Conservation (phyloP, 163 green algal species). For the Scenedesmus sp. region DNA sequence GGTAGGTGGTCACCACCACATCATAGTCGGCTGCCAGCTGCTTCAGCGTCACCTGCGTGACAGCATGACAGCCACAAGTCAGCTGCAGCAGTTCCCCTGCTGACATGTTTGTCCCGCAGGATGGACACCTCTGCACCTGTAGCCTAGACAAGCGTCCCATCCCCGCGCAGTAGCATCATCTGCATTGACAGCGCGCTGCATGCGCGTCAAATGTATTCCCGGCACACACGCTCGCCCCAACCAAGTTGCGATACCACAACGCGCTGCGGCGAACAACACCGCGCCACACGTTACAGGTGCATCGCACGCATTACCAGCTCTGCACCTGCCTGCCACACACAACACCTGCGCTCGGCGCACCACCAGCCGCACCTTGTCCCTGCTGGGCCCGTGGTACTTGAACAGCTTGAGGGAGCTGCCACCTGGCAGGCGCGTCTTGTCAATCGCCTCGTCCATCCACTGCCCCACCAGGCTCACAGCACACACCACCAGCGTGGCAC, state of each 20-base stretch:
- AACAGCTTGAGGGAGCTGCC: background rate
- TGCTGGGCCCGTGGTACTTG: background rate
- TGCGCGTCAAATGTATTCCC: too few species aligned
- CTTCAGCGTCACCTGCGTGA: background rate
- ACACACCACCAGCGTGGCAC: conserved; percentile 30
- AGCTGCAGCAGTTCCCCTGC: background rate
- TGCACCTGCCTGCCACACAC: too few species aligned
- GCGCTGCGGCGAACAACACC: too few species aligned
- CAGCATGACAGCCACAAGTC: background rate
- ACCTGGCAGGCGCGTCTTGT: background rate
- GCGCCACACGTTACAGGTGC: too few species aligned
- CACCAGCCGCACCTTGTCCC: background rate
- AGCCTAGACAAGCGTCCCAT: too few species aligned
- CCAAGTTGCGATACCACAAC: too few species aligned
- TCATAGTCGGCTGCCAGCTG: background rate
- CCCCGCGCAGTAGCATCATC: too few species aligned
- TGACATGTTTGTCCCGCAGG: too few species aligned
- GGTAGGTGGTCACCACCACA: conserved; percentile 22
- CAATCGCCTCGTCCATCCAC: background rate
- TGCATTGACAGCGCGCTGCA: too few species aligned
- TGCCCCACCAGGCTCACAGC: conserved; percentile 26
- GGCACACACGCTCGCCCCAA: too few species aligned
- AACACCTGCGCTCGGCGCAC: background rate
- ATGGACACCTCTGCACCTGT: too few species aligned
- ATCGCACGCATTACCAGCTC: too few species aligned